Evolutionary conservation across 495 filamentous ascomycete genomes (phyloP), one percentile per base, ranked within the genome.

Genomic region (Cryomyces minteri): DNA sequence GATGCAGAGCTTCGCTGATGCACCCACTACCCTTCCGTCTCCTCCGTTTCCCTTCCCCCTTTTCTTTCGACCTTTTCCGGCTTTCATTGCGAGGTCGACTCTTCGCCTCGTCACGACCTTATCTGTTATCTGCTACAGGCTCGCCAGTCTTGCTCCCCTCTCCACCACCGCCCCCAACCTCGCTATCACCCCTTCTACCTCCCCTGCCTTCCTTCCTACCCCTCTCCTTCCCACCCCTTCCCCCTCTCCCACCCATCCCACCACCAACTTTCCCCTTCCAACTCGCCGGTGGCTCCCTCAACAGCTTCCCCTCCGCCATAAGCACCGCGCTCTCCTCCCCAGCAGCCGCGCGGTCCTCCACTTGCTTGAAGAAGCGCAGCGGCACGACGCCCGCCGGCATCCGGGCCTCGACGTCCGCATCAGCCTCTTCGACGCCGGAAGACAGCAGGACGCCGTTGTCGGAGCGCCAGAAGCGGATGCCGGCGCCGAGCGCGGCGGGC

Each of bases 391-490:
- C 61, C 4, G 48, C 12, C 18, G 18, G 18, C 18, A 25, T 25
- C 18, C 18, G 1, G 18, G 18, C 18, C 18, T 25, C 18, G 18
- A 25, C 18, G 18, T 25, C 18, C 18, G 18, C 18, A 25, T 25
- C 18, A 3, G 34, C 47, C 31, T 53, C 40, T 37, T 49, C 57
- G 48, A 63, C 54, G 1, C 62, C 62, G 38, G 54, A 57, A 30
- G 43, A 57, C 38, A 65, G 46, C 5, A 65, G 53, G 41, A 63
- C 90, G 2, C 77, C 84, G 60, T 98, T 98, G 44, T 83, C 83
- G 60, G 81, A 87, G 47, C 74, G 59, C 79, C 82, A 94, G 71
- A 90, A 95, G 56, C 69, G 69, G 3, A 90, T 65, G 46, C 74
- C 80, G 0, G 70, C 73, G 11, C 74, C 63, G 38, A 85, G 54